These are phyloP conservation scores for Brassica cretica DNA, from an alignment of 345 rosid genomes.

Conservation along the genomic window DNA sequence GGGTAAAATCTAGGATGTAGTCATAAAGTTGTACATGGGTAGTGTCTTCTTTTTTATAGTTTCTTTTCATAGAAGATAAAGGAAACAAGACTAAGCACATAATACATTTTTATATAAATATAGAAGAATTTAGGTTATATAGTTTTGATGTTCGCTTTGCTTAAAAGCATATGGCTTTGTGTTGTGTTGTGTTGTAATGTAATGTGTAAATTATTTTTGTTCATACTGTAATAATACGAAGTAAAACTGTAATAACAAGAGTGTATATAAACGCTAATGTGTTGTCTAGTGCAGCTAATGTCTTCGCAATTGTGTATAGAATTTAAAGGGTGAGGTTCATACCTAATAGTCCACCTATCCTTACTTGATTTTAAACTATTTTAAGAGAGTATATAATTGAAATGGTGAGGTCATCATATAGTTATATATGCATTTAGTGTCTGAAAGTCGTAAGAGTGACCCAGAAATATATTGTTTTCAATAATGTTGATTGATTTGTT, in stretches of 20 bases:
- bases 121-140: conserved; percentile 17
- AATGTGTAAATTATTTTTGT: conserved; percentile 34
- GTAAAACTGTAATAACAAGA: neutral
- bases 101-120: conserved; percentile 22
- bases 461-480: neutral
- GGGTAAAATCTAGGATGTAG: conserved; percentile 38
- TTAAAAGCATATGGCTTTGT: neutral
- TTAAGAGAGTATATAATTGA: conserved; percentile 2
- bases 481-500: conserved; percentile 20
- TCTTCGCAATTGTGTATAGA: neutral
- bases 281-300: neutral
- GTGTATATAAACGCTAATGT: neutral
- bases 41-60: neutral
- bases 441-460: conserved; percentile 25
- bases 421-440: neutral
- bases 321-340: neutral
- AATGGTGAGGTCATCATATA: conserved; percentile 7
- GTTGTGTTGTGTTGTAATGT: conserved; percentile 11
- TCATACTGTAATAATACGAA: conserved; percentile 21
- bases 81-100: conserved; percentile 21
- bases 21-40: conserved; percentile 37
- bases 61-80: conserved; percentile 14
- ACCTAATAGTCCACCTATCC: neutral
- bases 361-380: neutral
- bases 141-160: conserved; percentile 24